Evolutionary conservation across 805 yeast genomes (phyloP).

Genomic region (Candida ulmi): DNA sequence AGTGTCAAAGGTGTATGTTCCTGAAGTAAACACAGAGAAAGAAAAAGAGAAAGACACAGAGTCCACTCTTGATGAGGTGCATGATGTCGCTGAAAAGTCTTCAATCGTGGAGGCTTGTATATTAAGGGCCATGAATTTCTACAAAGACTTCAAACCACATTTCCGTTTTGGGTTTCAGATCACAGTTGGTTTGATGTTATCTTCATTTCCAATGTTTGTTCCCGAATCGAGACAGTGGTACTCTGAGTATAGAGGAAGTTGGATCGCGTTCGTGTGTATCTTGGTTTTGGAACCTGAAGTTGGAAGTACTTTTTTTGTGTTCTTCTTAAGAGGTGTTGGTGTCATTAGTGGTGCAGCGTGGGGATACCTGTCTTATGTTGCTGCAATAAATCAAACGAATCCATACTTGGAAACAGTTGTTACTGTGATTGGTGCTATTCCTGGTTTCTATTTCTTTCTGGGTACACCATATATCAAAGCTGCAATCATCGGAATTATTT

Average conservation of each 20-base stretch:
- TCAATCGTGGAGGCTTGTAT: no score
- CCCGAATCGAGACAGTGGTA: conserved; percentile 45
- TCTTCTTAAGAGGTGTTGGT: conserved; percentile 42
- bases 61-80: conserved; percentile 1
- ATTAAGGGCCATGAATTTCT: no score
- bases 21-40: background rate
- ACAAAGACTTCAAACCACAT: conserved; percentile 25
- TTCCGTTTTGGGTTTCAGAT: conserved; percentile 42
- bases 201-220: conserved; percentile 46
- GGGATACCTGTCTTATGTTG: conserved; percentile 42
- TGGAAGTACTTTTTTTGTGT: conserved; percentile 44
- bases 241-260: conserved; percentile 39
- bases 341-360: conserved; percentile 42
- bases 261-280: conserved; percentile 51
- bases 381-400: conserved; percentile 35
- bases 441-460: conserved; percentile 39
- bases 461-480: conserved; percentile 46
- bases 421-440: conserved; percentile 36
- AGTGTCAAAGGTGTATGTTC: conserved; percentile 5
- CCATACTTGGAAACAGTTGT: conserved; percentile 38
- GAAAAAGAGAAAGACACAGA: background rate
- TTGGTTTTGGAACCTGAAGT: conserved; percentile 44
- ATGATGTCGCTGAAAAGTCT: background rate
- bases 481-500: conserved; percentile 42
- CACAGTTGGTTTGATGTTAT: conserved; percentile 37